Evolutionary conservation across 306 rosid genomes (phyloP).

Genomic region (Glycine latifolia): DNA sequence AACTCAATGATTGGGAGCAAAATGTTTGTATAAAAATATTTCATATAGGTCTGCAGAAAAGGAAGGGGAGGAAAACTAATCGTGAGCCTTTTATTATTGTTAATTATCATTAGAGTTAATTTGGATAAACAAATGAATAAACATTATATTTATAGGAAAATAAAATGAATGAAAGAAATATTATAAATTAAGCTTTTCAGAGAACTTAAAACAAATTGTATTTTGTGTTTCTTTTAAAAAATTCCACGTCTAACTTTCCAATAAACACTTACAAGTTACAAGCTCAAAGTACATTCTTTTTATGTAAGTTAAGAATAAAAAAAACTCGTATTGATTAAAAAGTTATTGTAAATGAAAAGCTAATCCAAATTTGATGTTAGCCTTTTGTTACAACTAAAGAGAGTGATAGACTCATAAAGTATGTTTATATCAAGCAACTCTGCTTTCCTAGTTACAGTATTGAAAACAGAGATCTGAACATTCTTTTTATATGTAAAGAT

Average conservation of each 20-base stretch:
- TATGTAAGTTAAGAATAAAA: not conserved
- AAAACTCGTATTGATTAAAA: not conserved
- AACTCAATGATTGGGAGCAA: conserved; percentile 45
- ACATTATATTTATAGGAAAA: not conserved
- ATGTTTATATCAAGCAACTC: not conserved
- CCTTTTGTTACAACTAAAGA: conserved; percentile 2
- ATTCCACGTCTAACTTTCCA: not conserved
- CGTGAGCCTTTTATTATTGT: not conserved
- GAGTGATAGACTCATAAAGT: conserved; percentile 13
- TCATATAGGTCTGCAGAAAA: too few relatives aligned
- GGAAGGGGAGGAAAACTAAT: too few relatives aligned
- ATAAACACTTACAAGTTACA: not conserved
- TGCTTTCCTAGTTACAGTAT: not conserved
- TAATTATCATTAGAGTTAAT: not conserved
- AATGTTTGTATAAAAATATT: too few relatives aligned
- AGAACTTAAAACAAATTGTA: too few relatives aligned
- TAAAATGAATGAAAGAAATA: too few relatives aligned
- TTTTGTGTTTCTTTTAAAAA: not conserved
- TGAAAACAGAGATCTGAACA: conserved; percentile 14
- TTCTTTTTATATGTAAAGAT: conserved; percentile 5
- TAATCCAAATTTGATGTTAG: not conserved
- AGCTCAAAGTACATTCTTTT: not conserved
- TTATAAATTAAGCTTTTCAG: too few relatives aligned
- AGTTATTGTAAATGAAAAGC: not conserved
- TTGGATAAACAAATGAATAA: not conserved